Evolutionary conservation across 306 rosid genomes (phyloP).

Genomic region (Trifolium subterraneum): DNA sequence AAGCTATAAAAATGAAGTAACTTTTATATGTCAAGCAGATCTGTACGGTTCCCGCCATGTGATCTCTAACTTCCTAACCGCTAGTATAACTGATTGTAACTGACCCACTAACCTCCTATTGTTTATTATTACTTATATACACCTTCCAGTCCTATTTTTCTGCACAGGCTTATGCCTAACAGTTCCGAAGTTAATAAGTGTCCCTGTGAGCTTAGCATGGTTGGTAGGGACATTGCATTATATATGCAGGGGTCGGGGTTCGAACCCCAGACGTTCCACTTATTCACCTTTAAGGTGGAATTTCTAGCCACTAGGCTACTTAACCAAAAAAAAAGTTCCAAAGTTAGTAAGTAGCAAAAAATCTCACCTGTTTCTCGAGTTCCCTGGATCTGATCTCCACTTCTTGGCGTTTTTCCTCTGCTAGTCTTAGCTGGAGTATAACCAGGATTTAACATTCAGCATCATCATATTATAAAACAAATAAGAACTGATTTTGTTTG

Average conservation of each 20-base stretch:
- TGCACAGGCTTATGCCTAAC: slow-evolving; percentile 11
- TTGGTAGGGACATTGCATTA: no score
- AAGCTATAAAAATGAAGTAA: neutral
- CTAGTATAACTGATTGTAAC: slow-evolving; percentile 1
- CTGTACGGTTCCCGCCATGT: neutral
- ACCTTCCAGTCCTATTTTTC: neutral
- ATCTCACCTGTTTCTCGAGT: slow-evolving; percentile 88
- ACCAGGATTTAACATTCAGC: slow-evolving; percentile 35
- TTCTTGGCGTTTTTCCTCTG: slow-evolving; percentile 82
- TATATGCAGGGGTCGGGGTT: no score
- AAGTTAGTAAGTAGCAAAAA: slow-evolving; percentile 29
- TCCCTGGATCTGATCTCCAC: slow-evolving; percentile 91
- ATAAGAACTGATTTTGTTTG: slow-evolving; percentile 21
- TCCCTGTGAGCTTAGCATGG: no score
- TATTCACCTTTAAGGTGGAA: no score
- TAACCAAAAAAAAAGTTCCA: no score
- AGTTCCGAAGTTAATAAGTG: slow-evolving; percentile 27
- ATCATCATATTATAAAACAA: slow-evolving; percentile 40
- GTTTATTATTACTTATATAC: slow-evolving; percentile 19
- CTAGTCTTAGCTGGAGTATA: slow-evolving; percentile 73
- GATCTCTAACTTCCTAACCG: neutral
- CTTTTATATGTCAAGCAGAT: slow-evolving; percentile 10
- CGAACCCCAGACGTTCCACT: no score
- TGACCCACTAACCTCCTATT: neutral
- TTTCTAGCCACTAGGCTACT: no score